A percentile compares a stretch with the other conserved stretches of the same genome.
Conservation (phyloP, 2,329 filamentous ascomycete species). For the Phyllosticta citrichinensis region DNA sequence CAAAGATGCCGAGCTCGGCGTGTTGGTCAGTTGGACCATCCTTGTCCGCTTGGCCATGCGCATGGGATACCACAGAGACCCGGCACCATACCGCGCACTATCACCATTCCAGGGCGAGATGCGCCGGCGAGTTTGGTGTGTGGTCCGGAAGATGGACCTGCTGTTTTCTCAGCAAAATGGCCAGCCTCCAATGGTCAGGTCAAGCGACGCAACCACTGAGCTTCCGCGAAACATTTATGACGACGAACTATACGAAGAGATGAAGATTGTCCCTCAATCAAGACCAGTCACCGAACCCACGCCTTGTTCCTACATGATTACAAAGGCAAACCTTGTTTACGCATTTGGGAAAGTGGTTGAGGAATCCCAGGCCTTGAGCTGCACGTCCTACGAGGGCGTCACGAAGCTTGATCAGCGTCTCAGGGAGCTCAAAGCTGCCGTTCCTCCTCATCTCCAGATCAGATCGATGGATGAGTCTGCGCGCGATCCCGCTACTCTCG, state of each 20-base stretch:
- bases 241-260: slow-evolving; percentile 64
- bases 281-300: slow-evolving; percentile 61
- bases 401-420: slow-evolving; percentile 51
- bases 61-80: slow-evolving; percentile 71
- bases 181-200: slow-evolving; percentile 55
- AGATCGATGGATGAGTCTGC: slow-evolving; percentile 63
- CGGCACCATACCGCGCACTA: slow-evolving; percentile 62
- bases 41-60: slow-evolving; percentile 55
- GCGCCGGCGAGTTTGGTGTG: slow-evolving; percentile 53
- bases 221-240: slow-evolving; percentile 71
- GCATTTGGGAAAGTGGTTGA: slow-evolving; percentile 66
- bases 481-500: slow-evolving; percentile 55
- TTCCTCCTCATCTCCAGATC: slow-evolving; percentile 72
- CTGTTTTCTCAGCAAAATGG: slow-evolving; percentile 66
- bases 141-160: slow-evolving; percentile 63
- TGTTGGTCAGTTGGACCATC: slow-evolving; percentile 51
- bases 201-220: slow-evolving; percentile 65
- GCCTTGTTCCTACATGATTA: slow-evolving; percentile 69
- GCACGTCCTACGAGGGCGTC: slow-evolving; percentile 50
- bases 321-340: slow-evolving; percentile 57
- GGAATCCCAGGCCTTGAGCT: slow-evolving; percentile 51
- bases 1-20: slow-evolving; percentile 61
- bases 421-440: slow-evolving; percentile 48
- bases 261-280: slow-evolving; percentile 56
- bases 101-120: slow-evolving; percentile 67